Evolutionary conservation across 495 filamentous ascomycete species (phyloP).

Genomic region (Trichocladium uniseriatum): DNA sequence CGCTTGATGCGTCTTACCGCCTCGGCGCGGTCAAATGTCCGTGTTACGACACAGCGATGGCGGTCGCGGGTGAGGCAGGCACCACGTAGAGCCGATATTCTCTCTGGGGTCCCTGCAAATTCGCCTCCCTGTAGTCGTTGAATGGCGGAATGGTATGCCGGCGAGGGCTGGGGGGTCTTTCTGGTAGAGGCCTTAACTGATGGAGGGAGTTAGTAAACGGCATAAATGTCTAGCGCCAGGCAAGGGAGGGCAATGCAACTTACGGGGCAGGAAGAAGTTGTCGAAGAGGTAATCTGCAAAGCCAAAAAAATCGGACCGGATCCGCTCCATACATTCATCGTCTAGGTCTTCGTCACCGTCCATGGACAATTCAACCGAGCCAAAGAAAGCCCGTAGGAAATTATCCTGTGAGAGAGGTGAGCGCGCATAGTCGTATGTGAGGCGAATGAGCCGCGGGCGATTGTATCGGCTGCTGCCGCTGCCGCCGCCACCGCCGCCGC

Average conservation of each 20-base stretch:
- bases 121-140: neutral
- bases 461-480: neutral
- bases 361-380: conserved; percentile 9
- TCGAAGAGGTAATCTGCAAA: conserved; percentile 21
- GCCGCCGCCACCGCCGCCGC: neutral
- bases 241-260: neutral
- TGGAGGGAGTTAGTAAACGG: neutral
- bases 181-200: neutral
- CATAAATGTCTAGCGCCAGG: neutral
- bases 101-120: neutral
- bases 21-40: neutral
- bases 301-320: conserved; percentile 12
- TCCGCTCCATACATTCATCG: neutral
- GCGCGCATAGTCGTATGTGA: conserved; percentile 19
- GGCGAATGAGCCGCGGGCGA: conserved; percentile 12
- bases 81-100: neutral
- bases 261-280: conserved; percentile 20
- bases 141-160: neutral
- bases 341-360: conserved; percentile 7
- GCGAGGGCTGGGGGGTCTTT: neutral
- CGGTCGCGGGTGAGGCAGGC: conserved; percentile 1
- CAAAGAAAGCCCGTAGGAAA: conserved; percentile 19
- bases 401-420: conserved; percentile 15
- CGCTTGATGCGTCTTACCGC: neutral
- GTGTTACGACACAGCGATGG: conserved; percentile 1